Evolutionary conservation across 2,329 filamentous ascomycete species (phyloP).

Genomic region (Cercospora brassicicola): DNA sequence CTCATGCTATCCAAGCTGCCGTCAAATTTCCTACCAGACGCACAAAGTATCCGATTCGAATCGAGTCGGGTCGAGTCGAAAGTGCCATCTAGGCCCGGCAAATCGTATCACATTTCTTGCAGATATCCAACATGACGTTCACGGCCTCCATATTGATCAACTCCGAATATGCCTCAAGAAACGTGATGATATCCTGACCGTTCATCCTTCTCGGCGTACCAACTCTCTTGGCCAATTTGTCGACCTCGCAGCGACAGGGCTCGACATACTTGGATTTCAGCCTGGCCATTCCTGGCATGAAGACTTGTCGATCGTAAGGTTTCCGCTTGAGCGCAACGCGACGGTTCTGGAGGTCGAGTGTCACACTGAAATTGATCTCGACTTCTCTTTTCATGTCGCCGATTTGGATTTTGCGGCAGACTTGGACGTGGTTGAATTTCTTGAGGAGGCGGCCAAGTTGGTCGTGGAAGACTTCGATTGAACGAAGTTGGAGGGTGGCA

Average conservation of each 20-base stretch:
- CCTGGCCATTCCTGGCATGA: background rate
- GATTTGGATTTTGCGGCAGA: constrained; percentile 10
- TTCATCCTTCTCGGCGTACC: background rate
- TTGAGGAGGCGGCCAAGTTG: constrained; percentile 5
- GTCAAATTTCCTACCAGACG: background rate
- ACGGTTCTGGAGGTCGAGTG: background rate
- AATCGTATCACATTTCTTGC: constrained; percentile 11
- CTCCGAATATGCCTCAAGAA: constrained; percentile 5
- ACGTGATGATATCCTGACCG: constrained; percentile 1
- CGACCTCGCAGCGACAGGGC: constrained; percentile 9
- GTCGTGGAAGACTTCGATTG: background rate
- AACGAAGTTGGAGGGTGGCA: background rate
- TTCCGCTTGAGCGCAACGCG: background rate
- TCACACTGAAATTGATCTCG: background rate
- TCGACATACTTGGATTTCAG: constrained; percentile 9
- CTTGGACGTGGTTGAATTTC: constrained; percentile 1
- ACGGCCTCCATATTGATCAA: constrained; percentile 2
- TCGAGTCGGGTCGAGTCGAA: background rate
- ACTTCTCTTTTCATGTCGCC: background rate
- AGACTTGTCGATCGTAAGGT: constrained; percentile 1
- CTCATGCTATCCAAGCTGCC: background rate
- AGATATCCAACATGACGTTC: constrained; percentile 11
- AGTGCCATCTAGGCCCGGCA: background rate
- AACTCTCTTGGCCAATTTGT: background rate
- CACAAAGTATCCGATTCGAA: background rate